Evolutionary conservation across 2,329 filamentous ascomycete genomes (phyloP), one percentile per base, ranked within the genome.

Genomic region (Spiromastix sp.): DNA sequence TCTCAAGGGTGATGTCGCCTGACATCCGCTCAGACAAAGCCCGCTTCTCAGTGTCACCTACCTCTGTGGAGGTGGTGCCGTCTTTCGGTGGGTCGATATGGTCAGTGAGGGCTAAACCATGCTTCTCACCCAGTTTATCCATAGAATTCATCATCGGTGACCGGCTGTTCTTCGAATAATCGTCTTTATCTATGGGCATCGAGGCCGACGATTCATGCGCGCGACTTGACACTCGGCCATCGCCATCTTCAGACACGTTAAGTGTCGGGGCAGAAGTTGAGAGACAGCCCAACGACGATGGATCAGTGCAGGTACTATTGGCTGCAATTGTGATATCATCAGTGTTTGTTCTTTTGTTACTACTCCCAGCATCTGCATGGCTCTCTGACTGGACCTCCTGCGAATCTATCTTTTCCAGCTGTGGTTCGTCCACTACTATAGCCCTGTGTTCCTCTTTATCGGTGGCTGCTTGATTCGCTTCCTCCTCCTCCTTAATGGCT

Each of bases 401-500:
- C 13, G 18, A 18, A 5, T 20, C 13, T 29, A 20, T 44, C 10
- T 33, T 25, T 16, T 16, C 35, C 8, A 27, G 30, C 17, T 30
- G 18, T 18, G 30, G 31, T 4, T 42, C 43, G 16, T 32, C 18
- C 17, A 22, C 19, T 9, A 39, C 44, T 16, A 33, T 21, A 17
- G 44, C 39, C 7, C 32, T 33, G 10, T 37, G 39, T 7, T 43
- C 30, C 1, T 45, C 46, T 26, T 48, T 32, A 29, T 38, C 30
- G 9, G 17, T 16, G 22, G 21, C 16, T 12, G 12, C 29, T 30
- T 19, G 16, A 27, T 29, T 42, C 34, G 18, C 38, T 36, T 45
- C 43, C 35, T 57, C 57, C 43, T 57, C 50, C 36, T 55, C 59
- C 46, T 51, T 50, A n/a, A 48, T 42, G 6, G 48, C 49, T 34